Conservation (phyloP, 169 alveolate genomes). For the Miamiensis avidus region DNA sequence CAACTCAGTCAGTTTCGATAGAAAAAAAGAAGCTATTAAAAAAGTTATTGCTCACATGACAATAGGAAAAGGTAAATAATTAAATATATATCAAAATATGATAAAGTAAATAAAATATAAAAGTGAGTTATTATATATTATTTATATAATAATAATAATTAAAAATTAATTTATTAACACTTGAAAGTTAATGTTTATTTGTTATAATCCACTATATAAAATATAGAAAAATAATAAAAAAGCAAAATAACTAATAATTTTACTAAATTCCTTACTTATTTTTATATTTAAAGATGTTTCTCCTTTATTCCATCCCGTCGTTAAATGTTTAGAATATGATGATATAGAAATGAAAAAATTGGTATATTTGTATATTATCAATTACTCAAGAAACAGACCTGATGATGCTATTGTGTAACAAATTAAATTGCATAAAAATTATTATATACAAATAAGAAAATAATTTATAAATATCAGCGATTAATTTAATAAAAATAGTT, state of each 20-base stretch:
- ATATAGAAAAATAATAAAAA: no score
- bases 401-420: conserved; percentile 93
- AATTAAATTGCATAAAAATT: no score
- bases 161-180: no score
- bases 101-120: no score
- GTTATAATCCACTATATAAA: not conserved
- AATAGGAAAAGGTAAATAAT: conserved; percentile 89
- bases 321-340: conserved; percentile 98
- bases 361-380: conserved; percentile 94
- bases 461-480: no score
- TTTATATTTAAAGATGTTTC: conserved; percentile 91
- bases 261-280: not conserved
- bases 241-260: no score
- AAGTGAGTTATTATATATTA: not conserved
- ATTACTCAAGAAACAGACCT: conserved; percentile 98
- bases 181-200: not conserved
- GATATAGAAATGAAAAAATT: conserved; percentile 97
- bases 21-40: conserved; percentile 34
- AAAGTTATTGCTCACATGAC: conserved; percentile 99
- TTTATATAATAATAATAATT: no score
- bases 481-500: no score
- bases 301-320: conserved; percentile 98
- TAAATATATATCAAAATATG: no score
- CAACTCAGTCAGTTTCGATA: conserved; percentile 22
- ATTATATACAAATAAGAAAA: no score